Base-by-base conservation (phyloP, 2,329 filamentous ascomycete genomes). In the Dryadomyces sulphureus region DNA sequence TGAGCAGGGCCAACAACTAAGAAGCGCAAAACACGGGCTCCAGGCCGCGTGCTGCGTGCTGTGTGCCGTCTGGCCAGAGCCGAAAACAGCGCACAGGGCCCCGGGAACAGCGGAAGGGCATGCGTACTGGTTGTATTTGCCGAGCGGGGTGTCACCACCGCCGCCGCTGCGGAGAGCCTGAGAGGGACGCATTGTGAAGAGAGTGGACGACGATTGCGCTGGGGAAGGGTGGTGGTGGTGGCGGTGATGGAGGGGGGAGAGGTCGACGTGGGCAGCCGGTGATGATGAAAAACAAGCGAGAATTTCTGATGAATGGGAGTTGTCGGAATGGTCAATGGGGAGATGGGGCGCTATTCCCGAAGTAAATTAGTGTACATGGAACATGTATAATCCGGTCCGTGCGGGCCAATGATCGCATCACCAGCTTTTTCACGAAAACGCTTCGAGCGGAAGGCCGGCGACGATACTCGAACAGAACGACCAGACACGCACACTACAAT, bases 121-220 rank as follows among this genome's bases (percentile, higher is more conserved):
- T n/a, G 64, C 68, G 63, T 55, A 72, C 68, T 65, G 62, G 59
- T 58, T 57, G 55, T 66, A 56, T 54, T 60, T 64, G 57, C 68
- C 68, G 50, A 69, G 47, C 25, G 65, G 65, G 54, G 53, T 54
- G 45, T 59, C 59, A 53, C 60, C 65, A 50, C 65, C 65, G 50
- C 58, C 66, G 52, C 65, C 65, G 51, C 58, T 59, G 49, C 57
- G 56, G 49, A 69, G 61, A 51, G 55, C 57, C 58, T 68, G 66
- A 56, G 67, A 65, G 55, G 68, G 67, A 54, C 62, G 64, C 68
- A 72, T 72, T 38, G 35, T 48, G 43, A 34, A 12, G 35, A 41
- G 38, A 34, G n/a, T 11, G n/a, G 17, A 35, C 22, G n/a, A 7
- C 24, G 36, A 43, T 36, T 32, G 17, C 8, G 45, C 20, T 21